Percentiles rank a stretch among this genome's conserved stretches.
phyloP scores from a whole-genome alignment of 1,284 basidiomycete species.

The Tylopilus orsonianus region DNA sequence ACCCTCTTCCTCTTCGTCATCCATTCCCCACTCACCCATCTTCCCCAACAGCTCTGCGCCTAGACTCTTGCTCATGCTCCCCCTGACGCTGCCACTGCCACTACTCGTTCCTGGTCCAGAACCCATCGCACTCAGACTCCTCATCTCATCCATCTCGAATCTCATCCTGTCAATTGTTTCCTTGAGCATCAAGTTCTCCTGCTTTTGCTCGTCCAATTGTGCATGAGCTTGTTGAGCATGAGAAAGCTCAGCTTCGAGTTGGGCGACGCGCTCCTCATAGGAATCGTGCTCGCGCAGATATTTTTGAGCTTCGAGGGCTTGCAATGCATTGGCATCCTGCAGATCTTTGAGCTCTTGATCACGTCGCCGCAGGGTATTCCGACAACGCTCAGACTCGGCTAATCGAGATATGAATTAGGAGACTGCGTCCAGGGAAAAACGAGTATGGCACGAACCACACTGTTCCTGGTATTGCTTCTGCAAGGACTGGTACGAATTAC shows the following conservation, averaged over 20 bases:
- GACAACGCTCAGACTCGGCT: conserved; percentile 78
- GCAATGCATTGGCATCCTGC: conserved; percentile 56
- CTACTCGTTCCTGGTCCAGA: conserved; percentile 41
- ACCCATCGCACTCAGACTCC: conserved; percentile 44
- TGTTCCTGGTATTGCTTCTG: conserved; percentile 87
- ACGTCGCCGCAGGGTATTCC: conserved; percentile 67
- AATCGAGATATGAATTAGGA: conserved; percentile 11
- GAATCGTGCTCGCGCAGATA: conserved; percentile 62
- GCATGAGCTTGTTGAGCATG: conserved; percentile 68
- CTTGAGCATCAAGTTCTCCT: conserved; percentile 86
- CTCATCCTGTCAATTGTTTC: conserved; percentile 92
- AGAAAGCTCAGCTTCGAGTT: conserved; percentile 67
- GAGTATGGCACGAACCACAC: conserved; percentile 52
- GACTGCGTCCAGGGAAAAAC: background rate
- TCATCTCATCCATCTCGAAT: conserved; percentile 88
- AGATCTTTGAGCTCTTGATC: conserved; percentile 70
- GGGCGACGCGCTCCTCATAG: conserved; percentile 64
- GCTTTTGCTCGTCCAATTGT: conserved; percentile 84
- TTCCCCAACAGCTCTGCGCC: conserved; percentile 76
- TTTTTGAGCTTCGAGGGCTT: conserved; percentile 63
- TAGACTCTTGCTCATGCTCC: conserved; percentile 69
- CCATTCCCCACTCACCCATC: conserved; percentile 49
- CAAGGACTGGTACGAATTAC: conserved; percentile 66
- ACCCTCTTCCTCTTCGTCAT: conserved; percentile 35
- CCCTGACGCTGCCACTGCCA: conserved; percentile 49